Evolutionary conservation across 768 basidiomycete species (phyloP).

Genomic region (Lyophyllum shimeji): DNA sequence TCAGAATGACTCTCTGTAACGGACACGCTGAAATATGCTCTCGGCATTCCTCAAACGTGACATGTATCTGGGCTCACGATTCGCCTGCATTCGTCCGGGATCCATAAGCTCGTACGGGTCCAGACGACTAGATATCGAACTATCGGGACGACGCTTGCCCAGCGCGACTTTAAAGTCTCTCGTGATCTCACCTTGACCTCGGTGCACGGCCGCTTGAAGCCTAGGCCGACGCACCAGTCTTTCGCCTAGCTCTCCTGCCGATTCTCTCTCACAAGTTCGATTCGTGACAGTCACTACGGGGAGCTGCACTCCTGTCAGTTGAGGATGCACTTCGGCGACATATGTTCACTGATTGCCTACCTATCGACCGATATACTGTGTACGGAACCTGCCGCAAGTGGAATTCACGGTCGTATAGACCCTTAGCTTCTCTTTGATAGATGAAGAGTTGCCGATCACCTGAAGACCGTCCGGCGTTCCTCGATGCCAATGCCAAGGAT

Average conservation of each 20-base stretch:
- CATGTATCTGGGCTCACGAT: conserved; percentile 53
- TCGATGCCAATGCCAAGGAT: conserved; percentile 66
- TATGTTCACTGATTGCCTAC: too few species aligned
- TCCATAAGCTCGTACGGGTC: conserved; percentile 41
- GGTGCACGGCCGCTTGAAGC: conserved; percentile 64
- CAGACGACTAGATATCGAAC: background rate
- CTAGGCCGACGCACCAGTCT: conserved; percentile 46
- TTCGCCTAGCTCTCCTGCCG: background rate
- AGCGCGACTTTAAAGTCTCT: conserved; percentile 17
- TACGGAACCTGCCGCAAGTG: too few species aligned
- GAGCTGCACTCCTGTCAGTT: conserved; percentile 70
- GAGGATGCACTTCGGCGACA: conserved; percentile 32
- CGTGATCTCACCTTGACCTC: conserved; percentile 46
- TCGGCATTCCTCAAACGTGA: conserved; percentile 52
- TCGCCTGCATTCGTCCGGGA: conserved; percentile 52
- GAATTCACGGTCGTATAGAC: too few species aligned
- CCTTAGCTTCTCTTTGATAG: conserved; percentile 33
- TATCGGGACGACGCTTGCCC: too few species aligned
- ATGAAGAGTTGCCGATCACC: conserved; percentile 47
- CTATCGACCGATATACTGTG: too few species aligned
- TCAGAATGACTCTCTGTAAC: conserved; percentile 56
- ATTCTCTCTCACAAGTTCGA: too few species aligned
- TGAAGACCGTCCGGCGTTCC: conserved; percentile 53
- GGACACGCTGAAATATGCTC: conserved; percentile 63
- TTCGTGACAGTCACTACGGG: conserved; percentile 36